Percentiles rank a stretch among this genome's conserved stretches.
These are phyloP conservation scores for Xylona heveae DNA, from an alignment of 495 filamentous ascomycete species.

Conservation along the genomic window DNA sequence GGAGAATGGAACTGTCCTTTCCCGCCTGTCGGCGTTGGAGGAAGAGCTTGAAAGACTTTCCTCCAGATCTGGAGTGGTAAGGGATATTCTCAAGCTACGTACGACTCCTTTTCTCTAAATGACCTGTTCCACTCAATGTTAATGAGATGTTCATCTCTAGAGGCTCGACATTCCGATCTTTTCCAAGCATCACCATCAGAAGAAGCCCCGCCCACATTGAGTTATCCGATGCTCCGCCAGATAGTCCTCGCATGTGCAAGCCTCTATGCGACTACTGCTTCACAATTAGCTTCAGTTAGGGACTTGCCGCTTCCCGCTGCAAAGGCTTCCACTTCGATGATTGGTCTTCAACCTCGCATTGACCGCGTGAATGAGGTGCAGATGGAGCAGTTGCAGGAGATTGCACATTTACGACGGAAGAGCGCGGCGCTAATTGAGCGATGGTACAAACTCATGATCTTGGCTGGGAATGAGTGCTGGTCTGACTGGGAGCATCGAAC, in stretches of 20 bases:
- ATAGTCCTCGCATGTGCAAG: slow-evolving; percentile 58
- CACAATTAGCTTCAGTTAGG: slow-evolving; percentile 53
- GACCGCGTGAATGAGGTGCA: slow-evolving; percentile 43
- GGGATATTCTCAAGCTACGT: slow-evolving; percentile 27
- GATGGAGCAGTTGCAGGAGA: slow-evolving; percentile 43
- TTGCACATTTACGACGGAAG: slow-evolving; percentile 48
- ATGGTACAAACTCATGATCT: slow-evolving; percentile 60
- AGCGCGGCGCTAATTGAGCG: slow-evolving; percentile 50
- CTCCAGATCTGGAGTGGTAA: slow-evolving; percentile 22
- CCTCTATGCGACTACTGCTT: slow-evolving; percentile 54
- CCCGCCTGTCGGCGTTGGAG: slow-evolving; percentile 44
- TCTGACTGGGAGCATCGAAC: slow-evolving; percentile 53
- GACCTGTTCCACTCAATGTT: background rate
- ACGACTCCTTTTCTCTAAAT: slow-evolving; percentile 5
- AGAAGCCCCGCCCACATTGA: slow-evolving; percentile 21
- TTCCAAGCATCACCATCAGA: slow-evolving; percentile 23
- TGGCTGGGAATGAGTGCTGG: slow-evolving; percentile 49
- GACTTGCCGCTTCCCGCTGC: slow-evolving; percentile 61
- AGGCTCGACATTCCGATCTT: slow-evolving; percentile 34
- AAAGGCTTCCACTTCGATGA: slow-evolving; percentile 39
- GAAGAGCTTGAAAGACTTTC: slow-evolving; percentile 28
- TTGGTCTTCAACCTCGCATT: slow-evolving; percentile 48
- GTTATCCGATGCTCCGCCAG: slow-evolving; percentile 27
- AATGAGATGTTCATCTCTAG: slow-evolving; percentile 15
- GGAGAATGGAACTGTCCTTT: slow-evolving; percentile 13